Evolutionary conservation across 192 early-diverging fungal species (phyloP).

Genomic region (Spizellomyces punctatus): DNA sequence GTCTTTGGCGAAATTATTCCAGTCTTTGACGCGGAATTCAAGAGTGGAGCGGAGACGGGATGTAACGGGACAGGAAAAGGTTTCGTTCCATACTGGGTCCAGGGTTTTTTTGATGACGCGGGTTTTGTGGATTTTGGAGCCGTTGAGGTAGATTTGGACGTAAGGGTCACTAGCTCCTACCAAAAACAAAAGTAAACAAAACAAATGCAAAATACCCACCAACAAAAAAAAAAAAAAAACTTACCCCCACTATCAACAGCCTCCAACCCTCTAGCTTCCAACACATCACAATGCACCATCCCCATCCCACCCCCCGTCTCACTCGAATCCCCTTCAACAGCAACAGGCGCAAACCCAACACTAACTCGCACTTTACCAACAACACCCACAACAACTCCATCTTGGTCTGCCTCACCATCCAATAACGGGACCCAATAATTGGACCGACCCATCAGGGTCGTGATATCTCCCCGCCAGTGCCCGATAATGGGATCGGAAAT

Average conservation of each 20-base stretch:
- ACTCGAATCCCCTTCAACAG: conserved; percentile 41
- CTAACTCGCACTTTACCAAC: conserved; percentile 21
- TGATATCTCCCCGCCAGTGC: conserved; percentile 41
- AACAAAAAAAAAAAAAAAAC: background rate
- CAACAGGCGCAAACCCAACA: conserved; percentile 36
- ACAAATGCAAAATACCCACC: conserved; percentile 29
- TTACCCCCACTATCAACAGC: conserved; percentile 55
- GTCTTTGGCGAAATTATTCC: conserved; percentile 79
- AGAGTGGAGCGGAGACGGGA: conserved; percentile 46
- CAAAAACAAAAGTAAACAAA: background rate
- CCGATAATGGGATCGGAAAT: conserved; percentile 39
- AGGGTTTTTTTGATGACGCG: conserved; percentile 74
- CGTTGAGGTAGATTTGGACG: conserved; percentile 46
- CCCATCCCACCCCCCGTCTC: conserved; percentile 46
- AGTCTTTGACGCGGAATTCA: conserved; percentile 74
- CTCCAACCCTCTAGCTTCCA: conserved; percentile 55
- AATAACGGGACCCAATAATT: conserved; percentile 14
- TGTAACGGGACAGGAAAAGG: conserved; percentile 30
- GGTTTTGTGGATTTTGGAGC: conserved; percentile 62
- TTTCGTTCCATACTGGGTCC: conserved; percentile 69
- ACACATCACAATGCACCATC: conserved; percentile 48
- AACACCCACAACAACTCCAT: background rate
- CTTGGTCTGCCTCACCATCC: conserved; percentile 1
- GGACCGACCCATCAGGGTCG: conserved; percentile 37
- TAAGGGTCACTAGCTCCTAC: conserved; percentile 54